Conservation (phyloP, 352 stramenopile genomes). For the Plasmopara halstedii region DNA sequence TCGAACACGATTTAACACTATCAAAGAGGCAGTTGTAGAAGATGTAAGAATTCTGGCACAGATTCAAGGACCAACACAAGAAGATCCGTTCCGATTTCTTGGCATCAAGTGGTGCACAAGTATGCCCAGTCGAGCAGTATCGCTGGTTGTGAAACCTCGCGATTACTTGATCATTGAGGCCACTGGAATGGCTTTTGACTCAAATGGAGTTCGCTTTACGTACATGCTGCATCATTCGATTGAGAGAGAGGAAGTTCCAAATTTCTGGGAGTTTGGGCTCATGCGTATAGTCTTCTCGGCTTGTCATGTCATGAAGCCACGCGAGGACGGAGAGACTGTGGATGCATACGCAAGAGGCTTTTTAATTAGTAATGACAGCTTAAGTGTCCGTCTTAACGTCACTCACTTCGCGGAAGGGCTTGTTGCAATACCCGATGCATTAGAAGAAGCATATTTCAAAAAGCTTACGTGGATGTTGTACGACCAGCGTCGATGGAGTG, state of each 20-base stretch:
- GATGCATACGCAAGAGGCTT: constrained; percentile 31
- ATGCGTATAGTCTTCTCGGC: constrained; percentile 21
- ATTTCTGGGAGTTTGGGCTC: constrained; percentile 19
- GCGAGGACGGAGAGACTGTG: constrained; percentile 12
- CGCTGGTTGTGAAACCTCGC: constrained; percentile 31
- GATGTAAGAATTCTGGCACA: constrained; percentile 17
- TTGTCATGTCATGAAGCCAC: constrained; percentile 28
- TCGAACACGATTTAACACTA: constrained; percentile 12
- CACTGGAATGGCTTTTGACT: constrained; percentile 32
- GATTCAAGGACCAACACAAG: constrained; percentile 13
- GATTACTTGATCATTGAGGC: constrained; percentile 50
- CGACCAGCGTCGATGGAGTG: constrained; percentile 11
- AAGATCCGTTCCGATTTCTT: constrained; percentile 38
- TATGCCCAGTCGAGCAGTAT: constrained; percentile 6
- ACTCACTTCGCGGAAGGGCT: constrained; percentile 23
- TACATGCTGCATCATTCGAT: constrained; percentile 34
- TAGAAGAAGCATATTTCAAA: constrained; percentile 38
- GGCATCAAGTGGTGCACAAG: constrained; percentile 38
- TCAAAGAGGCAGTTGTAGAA: constrained; percentile 15
- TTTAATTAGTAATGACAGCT: constrained; percentile 21
- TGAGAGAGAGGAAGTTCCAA: constrained; percentile 21
- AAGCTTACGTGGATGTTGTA: constrained; percentile 41
- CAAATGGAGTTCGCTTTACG: constrained; percentile 20
- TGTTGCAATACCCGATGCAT: constrained; percentile 7
- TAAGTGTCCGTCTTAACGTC: constrained; percentile 18